phyloP scores from a whole-genome alignment of 176 grass and related monocot genomes.

The Themeda triandra region DNA sequence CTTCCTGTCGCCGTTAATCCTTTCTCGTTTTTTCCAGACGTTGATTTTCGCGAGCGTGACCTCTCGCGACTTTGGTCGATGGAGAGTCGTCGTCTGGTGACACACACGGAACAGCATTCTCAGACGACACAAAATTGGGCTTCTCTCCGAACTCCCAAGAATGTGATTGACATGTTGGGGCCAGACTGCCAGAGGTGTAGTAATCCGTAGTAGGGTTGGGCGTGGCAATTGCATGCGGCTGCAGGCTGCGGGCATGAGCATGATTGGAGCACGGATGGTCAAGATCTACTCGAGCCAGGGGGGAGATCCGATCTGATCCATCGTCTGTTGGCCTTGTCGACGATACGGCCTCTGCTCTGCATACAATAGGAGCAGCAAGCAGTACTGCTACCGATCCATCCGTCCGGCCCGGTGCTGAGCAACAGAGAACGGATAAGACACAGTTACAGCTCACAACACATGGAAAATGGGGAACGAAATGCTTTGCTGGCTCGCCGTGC shows the following conservation, averaged over 20 bases:
- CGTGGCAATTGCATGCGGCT: too few relatives aligned
- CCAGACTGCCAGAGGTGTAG: neutral
- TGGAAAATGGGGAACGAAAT: too few relatives aligned
- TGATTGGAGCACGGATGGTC: conserved; percentile 29
- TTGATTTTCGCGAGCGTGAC: neutral
- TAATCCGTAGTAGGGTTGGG: neutral
- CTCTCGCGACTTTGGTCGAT: neutral
- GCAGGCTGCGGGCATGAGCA: neutral
- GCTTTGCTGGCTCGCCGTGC: neutral
- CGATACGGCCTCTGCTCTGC: conserved; percentile 6
- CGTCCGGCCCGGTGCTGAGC: neutral
- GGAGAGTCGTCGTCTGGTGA: neutral
- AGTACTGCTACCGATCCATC: neutral
- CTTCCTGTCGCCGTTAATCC: neutral
- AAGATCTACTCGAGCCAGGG: conserved; percentile 49
- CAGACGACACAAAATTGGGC: neutral
- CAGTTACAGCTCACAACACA: neutral
- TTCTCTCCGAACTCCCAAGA: neutral
- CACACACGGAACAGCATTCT: neutral
- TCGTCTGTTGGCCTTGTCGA: conserved; percentile 9
- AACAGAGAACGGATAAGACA: neutral
- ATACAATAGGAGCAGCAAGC: neutral
- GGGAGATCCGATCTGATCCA: conserved; percentile 22
- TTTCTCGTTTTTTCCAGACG: neutral
- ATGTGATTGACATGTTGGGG: neutral